Evolutionary conservation across 306 rosid species (phyloP).

Genomic region (Ormosia semicastrata): DNA sequence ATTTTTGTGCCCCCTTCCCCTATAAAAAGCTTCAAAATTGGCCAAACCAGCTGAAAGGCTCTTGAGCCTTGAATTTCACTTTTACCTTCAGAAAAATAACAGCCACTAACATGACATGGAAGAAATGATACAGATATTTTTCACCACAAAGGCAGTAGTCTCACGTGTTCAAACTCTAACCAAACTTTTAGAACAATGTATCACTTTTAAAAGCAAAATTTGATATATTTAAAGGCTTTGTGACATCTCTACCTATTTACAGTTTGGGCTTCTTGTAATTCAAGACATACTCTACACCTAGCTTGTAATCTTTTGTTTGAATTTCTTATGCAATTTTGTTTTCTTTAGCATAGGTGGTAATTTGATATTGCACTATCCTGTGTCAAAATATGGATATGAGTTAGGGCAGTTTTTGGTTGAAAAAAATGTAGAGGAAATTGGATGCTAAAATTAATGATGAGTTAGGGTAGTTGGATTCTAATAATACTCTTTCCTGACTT

Average conservation of each 20-base stretch:
- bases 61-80: neutral
- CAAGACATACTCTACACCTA: neutral
- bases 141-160: neutral
- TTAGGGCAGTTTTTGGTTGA: neutral
- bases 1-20: neutral
- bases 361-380: neutral
- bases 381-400: neutral
- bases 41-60: constrained; percentile 9
- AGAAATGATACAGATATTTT: neutral
- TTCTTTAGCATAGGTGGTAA: neutral
- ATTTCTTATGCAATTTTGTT: neutral
- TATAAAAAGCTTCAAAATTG: no score
- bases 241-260: neutral
- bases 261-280: neutral
- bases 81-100: neutral
- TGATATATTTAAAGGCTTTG: neutral
- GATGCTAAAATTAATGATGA: neutral
- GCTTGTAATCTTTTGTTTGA: neutral
- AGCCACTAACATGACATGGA: neutral
- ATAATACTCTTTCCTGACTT: neutral
- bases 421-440: neutral
- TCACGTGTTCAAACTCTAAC: neutral
- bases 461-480: neutral
- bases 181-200: neutral
- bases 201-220: neutral